These are phyloP conservation scores for Albizia julibrissin DNA, from an alignment of 306 rosid species.

Conservation along the genomic window DNA sequence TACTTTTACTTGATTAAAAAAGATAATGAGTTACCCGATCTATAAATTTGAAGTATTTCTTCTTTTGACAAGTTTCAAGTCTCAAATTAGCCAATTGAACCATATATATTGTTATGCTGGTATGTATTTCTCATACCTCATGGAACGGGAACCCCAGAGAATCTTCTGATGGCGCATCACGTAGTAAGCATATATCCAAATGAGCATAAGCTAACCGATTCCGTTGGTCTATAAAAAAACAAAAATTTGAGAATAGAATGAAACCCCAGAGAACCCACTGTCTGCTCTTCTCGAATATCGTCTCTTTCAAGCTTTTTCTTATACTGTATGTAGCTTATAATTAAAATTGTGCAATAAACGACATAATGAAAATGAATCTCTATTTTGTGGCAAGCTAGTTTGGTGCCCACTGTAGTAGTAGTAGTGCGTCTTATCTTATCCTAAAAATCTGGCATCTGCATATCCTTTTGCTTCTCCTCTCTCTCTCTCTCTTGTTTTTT, in stretches of 20 bases:
- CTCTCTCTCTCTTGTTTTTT: not conserved
- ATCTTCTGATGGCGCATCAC: not conserved
- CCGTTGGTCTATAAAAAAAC: not conserved
- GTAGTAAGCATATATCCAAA: not conserved
- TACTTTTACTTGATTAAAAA: not conserved
- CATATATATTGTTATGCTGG: not conserved
- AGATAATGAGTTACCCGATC: not conserved
- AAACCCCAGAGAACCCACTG: not conserved
- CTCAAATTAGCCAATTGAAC: not conserved
- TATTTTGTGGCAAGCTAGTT: not conserved
- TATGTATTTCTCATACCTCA: not conserved
- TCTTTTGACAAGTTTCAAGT: not conserved
- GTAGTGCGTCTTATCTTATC: slow-evolving; percentile 20
- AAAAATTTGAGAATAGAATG: not conserved
- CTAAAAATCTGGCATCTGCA: not conserved
- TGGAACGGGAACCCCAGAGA: not conserved
- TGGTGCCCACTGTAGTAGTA: not conserved
- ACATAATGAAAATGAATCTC: not conserved
- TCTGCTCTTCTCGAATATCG: not conserved
- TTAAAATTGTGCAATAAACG: not conserved
- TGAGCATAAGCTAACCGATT: not conserved
- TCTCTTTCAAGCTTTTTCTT: not conserved
- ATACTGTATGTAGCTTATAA: not conserved
- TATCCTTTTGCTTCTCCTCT: not conserved
- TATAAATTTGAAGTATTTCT: not conserved